Conservation (phyloP, 495 filamentous ascomycete species). For the Apodospora peruviana region DNA sequence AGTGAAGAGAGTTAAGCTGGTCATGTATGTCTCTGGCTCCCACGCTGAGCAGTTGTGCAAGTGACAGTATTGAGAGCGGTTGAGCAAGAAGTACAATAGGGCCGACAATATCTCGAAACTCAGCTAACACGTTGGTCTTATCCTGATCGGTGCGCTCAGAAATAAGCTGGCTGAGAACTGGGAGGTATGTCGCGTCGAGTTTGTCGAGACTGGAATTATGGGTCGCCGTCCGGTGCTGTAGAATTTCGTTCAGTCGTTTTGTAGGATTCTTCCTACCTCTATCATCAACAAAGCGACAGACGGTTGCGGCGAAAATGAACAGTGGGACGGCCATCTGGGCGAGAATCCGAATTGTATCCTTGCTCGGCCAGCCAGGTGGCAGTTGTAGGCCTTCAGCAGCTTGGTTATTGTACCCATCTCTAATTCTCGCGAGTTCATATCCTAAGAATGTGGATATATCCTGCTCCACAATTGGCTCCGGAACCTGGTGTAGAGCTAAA, state of each 20-base stretch:
- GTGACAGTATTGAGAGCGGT: slow-evolving; percentile 23
- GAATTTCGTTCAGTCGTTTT: slow-evolving; percentile 7
- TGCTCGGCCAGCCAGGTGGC: slow-evolving; percentile 33
- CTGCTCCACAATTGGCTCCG: slow-evolving; percentile 20
- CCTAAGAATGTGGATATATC: slow-evolving; percentile 33
- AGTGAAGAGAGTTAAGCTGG: slow-evolving; percentile 16
- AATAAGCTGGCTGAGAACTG: slow-evolving; percentile 16
- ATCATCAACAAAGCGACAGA: slow-evolving; percentile 31
- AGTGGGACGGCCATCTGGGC: slow-evolving; percentile 29
- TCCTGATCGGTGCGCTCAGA: slow-evolving; percentile 11
- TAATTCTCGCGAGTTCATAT: too few relatives aligned
- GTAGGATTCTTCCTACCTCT: slow-evolving; percentile 1
- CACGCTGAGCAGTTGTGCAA: slow-evolving; percentile 21
- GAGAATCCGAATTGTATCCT: slow-evolving; percentile 25
- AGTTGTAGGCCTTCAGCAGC: slow-evolving; percentile 2
- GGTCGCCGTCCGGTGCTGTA: slow-evolving; percentile 2
- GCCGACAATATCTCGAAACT: slow-evolving; percentile 12
- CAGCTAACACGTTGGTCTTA: slow-evolving; percentile 1
- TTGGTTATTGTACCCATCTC: slow-evolving; percentile 15
- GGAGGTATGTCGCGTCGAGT: too few relatives aligned
- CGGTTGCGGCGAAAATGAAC: too few relatives aligned
- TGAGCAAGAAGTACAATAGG: slow-evolving; percentile 23
- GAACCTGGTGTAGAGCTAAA: slow-evolving; percentile 27
- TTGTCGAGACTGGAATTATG: slow-evolving; percentile 17
- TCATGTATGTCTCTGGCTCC: neutral